Base-by-base conservation (phyloP, 2,329 filamentous ascomycete species). In the Botrytis fabae region DNA sequence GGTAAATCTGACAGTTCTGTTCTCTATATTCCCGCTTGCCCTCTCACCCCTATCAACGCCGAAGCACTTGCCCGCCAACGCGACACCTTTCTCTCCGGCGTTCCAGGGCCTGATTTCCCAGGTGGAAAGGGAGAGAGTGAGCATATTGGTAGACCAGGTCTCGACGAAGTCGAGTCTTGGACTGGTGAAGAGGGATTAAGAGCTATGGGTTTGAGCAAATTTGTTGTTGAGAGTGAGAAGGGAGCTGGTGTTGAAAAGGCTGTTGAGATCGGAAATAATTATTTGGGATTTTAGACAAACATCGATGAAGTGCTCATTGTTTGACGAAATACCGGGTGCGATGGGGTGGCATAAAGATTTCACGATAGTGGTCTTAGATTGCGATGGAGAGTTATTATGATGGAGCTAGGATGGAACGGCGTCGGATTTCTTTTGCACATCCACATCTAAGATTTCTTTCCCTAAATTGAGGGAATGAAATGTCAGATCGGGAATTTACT, bases 21-120 rank as follows among this genome's bases (percentile, higher is more conserved):
- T 0, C 79, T 98, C 74, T 98, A 98, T 79, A 97, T 98, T 72
- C 94, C 95, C 0, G 91, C 93, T 0, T 96, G 93, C 71, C 94
- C 95, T 0, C 86, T 94, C 44, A 97, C 94, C 0, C 88, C 91
- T 68, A 83, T 85, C 63, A 97, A 96, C 78, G 90, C 92, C 0
- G 82, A 87, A 32, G 95, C 94, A 79, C 84, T 95, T 1, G 85
- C 83, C 2, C 86, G 88, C n/a, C 93, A 97, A 83, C 87, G 91
- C 35, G 85, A 88, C n/a, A 88, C 89, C 0, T 95, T 95, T 77
- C 81, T 91, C 2, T 80, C 84, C 0, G 94, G 93, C 6, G 88
- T 86, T 0, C 91, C 91, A 0, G 88, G 86, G 0, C 91, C 90
- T 38, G 91, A 93, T 77, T 93, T 93, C 79, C 91, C 91, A 0